Conservation (phyloP, 2,329 filamentous ascomycete genomes). For the Bipolaris sorokiniana region DNA sequence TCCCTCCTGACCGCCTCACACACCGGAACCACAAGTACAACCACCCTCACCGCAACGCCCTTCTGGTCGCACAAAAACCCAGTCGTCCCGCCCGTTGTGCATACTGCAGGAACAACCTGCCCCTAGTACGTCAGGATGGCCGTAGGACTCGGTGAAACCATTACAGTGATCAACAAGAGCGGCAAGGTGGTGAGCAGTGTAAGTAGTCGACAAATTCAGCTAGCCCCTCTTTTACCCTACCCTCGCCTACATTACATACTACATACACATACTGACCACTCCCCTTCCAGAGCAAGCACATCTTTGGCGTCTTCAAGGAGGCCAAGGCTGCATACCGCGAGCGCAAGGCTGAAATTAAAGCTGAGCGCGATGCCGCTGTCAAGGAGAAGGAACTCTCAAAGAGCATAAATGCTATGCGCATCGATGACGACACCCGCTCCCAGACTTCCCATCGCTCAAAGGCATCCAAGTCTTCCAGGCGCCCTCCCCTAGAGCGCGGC, state of each 20-base stretch:
- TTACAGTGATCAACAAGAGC: conserved; percentile 89
- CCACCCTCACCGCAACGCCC: conserved; percentile 18
- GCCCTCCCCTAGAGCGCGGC: conserved; percentile 53
- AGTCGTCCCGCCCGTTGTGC: conserved; percentile 27
- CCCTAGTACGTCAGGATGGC: conserved; percentile 36
- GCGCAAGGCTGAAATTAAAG: conserved; percentile 81
- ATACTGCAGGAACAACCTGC: conserved; percentile 27
- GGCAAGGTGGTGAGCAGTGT: conserved; percentile 91
- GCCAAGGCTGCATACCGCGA: conserved; percentile 87
- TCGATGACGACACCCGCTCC: conserved; percentile 48
- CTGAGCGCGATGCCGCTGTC: conserved; percentile 67
- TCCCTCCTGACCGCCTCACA: conserved; percentile 40
- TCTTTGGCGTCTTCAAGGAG: conserved; percentile 90
- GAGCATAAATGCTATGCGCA: conserved; percentile 57
- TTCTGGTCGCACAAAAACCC: conserved; percentile 31
- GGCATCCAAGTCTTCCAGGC: conserved; percentile 25
- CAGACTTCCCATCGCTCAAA: conserved; percentile 39
- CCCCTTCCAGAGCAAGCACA: conserved; percentile 77
- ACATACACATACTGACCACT: conserved; percentile 19
- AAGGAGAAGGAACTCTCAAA: conserved; percentile 66
- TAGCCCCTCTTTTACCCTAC: conserved; percentile 15
- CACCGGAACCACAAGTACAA: conserved; percentile 25
- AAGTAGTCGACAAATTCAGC: conserved; percentile 49
- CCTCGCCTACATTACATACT: neutral
- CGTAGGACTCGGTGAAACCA: conserved; percentile 69